Conservation (phyloP, 192 early-diverging fungal genomes). For the Funneliformis geosporum region DNA sequence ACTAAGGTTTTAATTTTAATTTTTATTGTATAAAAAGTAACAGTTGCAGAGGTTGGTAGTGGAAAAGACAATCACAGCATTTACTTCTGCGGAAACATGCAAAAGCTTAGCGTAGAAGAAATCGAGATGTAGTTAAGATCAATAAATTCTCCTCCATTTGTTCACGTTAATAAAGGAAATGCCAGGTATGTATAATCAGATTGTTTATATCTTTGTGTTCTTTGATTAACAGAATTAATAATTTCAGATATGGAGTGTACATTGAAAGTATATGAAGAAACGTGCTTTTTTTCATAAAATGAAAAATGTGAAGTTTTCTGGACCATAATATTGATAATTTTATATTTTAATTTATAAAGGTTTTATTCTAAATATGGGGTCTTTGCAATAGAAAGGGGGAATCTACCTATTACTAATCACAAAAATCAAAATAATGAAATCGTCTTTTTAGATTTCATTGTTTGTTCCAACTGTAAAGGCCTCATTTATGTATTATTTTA, state of each 20-base stretch:
- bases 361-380: too few relatives aligned
- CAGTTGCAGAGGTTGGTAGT: neutral
- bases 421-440: too few relatives aligned
- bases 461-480: too few relatives aligned
- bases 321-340: too few relatives aligned
- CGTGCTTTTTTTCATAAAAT: neutral
- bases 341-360: too few relatives aligned
- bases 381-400: too few relatives aligned
- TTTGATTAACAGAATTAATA: neutral
- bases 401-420: too few relatives aligned
- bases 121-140: neutral
- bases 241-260: neutral
- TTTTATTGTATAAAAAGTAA: neutral
- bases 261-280: neutral
- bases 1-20: too few relatives aligned
- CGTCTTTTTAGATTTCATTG: too few relatives aligned
- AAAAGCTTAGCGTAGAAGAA: neutral
- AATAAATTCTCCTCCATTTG: slow-evolving; percentile 6
- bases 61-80: neutral
- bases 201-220: too few relatives aligned
- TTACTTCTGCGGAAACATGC: neutral
- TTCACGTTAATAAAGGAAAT: neutral
- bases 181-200: neutral
- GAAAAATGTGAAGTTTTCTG: neutral
- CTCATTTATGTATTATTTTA: too few relatives aligned